Percentiles rank a stretch among this genome's conserved stretches.
Evolutionary conservation across 805 yeast genomes (phyloP).

Genomic region (Lachancea meyersii): DNA sequence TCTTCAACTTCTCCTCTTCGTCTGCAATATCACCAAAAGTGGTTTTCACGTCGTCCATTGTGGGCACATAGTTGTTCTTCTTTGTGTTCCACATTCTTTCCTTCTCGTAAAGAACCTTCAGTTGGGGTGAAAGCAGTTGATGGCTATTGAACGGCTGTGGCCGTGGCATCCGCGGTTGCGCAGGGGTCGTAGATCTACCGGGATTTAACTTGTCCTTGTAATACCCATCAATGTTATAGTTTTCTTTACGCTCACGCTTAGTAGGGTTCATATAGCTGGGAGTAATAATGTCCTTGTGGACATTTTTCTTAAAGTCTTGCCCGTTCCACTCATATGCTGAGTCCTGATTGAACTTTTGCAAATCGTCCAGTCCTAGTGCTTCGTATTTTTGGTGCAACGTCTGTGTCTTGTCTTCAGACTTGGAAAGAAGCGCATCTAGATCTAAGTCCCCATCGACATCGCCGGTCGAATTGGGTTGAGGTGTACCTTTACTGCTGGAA

Average conservation of each 20-base stretch:
- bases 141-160: slow-evolving; percentile 80
- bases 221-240: slow-evolving; percentile 82
- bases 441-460: slow-evolving; percentile 41
- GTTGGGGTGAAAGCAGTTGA: slow-evolving; percentile 78
- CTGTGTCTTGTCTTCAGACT: slow-evolving; percentile 58
- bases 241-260: slow-evolving; percentile 76
- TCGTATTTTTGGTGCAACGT: slow-evolving; percentile 58
- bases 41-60: slow-evolving; percentile 47
- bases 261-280: slow-evolving; percentile 80
- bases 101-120: slow-evolving; percentile 69
- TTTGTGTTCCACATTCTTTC: slow-evolving; percentile 76
- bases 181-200: slow-evolving; percentile 44
- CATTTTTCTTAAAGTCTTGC: slow-evolving; percentile 62
- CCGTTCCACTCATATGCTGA: slow-evolving; percentile 88
- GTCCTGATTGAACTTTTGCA: slow-evolving; percentile 68
- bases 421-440: slow-evolving; percentile 52
- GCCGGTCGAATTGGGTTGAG: slow-evolving; percentile 25
- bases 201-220: slow-evolving; percentile 77
- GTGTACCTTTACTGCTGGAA: slow-evolving; percentile 22
- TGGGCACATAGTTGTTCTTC: slow-evolving; percentile 58
- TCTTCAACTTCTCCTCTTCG: slow-evolving; percentile 40
- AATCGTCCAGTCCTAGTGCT: slow-evolving; percentile 65
- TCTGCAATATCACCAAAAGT: slow-evolving; percentile 35
- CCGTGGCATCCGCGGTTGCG: slow-evolving; percentile 78
- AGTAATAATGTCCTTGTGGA: slow-evolving; percentile 42